phyloP scores from a whole-genome alignment of 2,329 filamentous ascomycete species.

The Diaporthe vexans region DNA sequence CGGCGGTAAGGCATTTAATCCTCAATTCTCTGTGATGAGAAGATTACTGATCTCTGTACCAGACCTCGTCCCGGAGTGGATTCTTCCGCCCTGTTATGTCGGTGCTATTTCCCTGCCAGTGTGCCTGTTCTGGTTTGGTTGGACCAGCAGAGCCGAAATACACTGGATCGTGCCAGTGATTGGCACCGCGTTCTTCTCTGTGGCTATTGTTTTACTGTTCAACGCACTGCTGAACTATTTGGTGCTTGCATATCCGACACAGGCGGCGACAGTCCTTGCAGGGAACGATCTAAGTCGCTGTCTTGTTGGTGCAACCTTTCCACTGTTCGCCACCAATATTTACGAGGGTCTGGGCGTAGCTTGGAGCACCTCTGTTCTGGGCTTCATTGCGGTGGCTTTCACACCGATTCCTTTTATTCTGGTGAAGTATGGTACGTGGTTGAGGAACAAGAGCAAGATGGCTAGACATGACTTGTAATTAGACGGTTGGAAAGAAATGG shows the following conservation, averaged over 20 bases:
- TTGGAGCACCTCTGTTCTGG: constrained; percentile 45
- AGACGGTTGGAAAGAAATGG: not conserved
- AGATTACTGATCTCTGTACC: not conserved
- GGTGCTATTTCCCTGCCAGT: constrained; percentile 70
- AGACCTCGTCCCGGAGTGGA: constrained; percentile 72
- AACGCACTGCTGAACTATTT: constrained; percentile 41
- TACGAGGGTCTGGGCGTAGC: constrained; percentile 44
- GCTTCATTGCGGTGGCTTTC: constrained; percentile 45
- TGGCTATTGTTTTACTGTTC: constrained; percentile 40
- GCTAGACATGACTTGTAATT: constrained; percentile 45
- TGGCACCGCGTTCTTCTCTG: constrained; percentile 39
- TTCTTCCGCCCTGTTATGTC: constrained; percentile 70
- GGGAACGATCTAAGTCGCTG: constrained; percentile 38
- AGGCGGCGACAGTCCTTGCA: constrained; percentile 37
- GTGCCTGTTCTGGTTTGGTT: constrained; percentile 71
- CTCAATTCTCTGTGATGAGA: no score
- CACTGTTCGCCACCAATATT: constrained; percentile 45
- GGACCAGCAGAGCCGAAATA: constrained; percentile 53
- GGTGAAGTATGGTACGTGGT: constrained; percentile 44
- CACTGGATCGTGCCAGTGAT: constrained; percentile 41
- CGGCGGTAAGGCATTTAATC: constrained; percentile 53
- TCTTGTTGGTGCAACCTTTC: constrained; percentile 37
- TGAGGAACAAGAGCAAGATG: constrained; percentile 45
- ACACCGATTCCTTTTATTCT: constrained; percentile 46
- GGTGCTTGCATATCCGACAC: constrained; percentile 38